Evolutionary conservation across 164 flowering plant species (phyloP).

Genomic region (Magnolia kwangsiensis): DNA sequence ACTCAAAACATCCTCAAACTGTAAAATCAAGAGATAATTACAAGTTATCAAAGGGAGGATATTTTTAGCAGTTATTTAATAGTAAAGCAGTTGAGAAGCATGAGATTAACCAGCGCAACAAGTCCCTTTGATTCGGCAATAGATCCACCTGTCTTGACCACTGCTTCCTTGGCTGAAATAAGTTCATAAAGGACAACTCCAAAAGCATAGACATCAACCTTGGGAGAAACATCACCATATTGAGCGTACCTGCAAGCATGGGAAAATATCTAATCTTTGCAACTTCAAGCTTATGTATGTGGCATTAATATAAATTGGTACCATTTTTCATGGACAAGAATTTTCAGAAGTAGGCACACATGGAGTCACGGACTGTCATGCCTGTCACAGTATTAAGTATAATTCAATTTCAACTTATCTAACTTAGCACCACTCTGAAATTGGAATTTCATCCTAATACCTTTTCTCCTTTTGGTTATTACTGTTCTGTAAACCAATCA

Average conservation of each 20-base stretch:
- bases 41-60: not conserved
- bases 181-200: slow-evolving; percentile 90
- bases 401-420: too few relatives aligned
- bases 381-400: too few relatives aligned
- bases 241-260: slow-evolving; percentile 66
- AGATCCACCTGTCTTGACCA: slow-evolving; percentile 48
- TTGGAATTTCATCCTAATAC: too few relatives aligned
- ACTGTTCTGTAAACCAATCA: too few relatives aligned
- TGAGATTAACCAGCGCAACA: slow-evolving; percentile 56
- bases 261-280: not conserved
- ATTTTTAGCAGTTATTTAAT: not conserved
- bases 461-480: too few relatives aligned
- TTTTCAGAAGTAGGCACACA: too few relatives aligned
- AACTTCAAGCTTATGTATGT: not conserved
- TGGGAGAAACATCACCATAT: slow-evolving; percentile 84
- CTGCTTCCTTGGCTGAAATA: slow-evolving; percentile 79
- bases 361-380: too few relatives aligned
- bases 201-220: slow-evolving; percentile 88
- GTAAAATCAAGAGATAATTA: slow-evolving; percentile 14
- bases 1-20: slow-evolving; percentile 74
- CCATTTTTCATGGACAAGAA: too few relatives aligned
- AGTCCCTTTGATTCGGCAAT: slow-evolving; percentile 65
- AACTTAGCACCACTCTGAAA: too few relatives aligned
- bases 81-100: not conserved
- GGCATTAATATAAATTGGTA: not conserved